Conservation (phyloP, 2,329 filamentous ascomycete genomes). For the Pseudogymnoascus verrucosus region DNA sequence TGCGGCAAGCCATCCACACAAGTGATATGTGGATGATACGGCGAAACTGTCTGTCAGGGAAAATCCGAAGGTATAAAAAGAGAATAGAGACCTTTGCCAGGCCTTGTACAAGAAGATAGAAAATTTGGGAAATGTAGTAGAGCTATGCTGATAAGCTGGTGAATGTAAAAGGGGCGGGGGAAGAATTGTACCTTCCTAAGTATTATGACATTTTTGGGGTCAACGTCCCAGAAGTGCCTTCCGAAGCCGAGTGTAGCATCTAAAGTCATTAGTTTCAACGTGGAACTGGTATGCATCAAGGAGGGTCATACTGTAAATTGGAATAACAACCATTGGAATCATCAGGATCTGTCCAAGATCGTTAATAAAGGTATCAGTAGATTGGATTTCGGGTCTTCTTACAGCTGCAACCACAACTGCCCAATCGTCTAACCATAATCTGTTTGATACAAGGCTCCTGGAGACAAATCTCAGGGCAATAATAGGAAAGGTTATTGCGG, state of each 20-base stretch:
- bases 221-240: constrained; percentile 16
- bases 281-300: background rate
- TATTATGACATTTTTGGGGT: constrained; percentile 10
- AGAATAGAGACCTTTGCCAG: constrained; percentile 19
- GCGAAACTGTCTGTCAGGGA: constrained; percentile 13
- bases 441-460: constrained; percentile 12
- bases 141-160: constrained; percentile 12
- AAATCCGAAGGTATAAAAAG: constrained; percentile 19
- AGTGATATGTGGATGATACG: constrained; percentile 12
- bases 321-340: constrained; percentile 14
- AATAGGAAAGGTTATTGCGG: constrained; percentile 14
- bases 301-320: constrained; percentile 14
- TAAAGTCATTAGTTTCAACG: background rate
- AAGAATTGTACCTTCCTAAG: constrained; percentile 14
- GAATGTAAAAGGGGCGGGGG: background rate
- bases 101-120: constrained; percentile 18
- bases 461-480: constrained; percentile 16
- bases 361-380: background rate
- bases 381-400: background rate
- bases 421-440: constrained; percentile 19
- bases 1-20: constrained; percentile 9
- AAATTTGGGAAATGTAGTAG: constrained; percentile 17
- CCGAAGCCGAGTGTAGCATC: constrained; percentile 17
- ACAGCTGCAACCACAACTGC: constrained; percentile 13
- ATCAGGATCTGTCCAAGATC: constrained; percentile 14